Base-by-base conservation (phyloP, 352 stramenopile genomes). In the Phytopythium ostracodes region DNA sequence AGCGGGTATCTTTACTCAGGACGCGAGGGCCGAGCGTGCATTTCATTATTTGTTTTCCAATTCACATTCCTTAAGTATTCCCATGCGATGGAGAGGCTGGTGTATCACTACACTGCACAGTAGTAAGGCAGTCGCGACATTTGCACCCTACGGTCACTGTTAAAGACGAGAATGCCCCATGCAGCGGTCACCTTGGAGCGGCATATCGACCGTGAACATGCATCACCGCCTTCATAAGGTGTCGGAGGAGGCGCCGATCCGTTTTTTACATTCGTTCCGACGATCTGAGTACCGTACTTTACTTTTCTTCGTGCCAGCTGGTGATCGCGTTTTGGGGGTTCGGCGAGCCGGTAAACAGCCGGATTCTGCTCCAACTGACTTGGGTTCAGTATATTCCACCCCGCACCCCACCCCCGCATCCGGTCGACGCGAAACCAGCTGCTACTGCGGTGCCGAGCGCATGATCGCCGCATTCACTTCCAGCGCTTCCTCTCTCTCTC, bases 371-470 rank as follows among this genome's bases (percentile, higher is more conserved):
- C 15, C 8, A 11, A 2, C 11, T 33, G 24, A 52, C 22, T 52
- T 35, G 46, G 14, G 15, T 33, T 17, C 25, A 54, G 25, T 54
- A 54, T 54, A 27, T 6, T 7, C 44, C 14, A 42, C 22, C n/a
- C 2, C 10, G 20, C 1, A 7, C 3, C 33, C 33, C 38, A 44
- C 38, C 43, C 18, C n/a, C 24, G 17, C 47, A 54, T 38, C 25
- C 47, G 47, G 47, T 54, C 47, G 47, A 5, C 47, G 47, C 47
- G 47, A 54, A 54, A 36, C 14, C 47, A 54, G 17, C 47, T 54
- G 47, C 29, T 36, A 2, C 25, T 11, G 27, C 25, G 47, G 27
- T 54, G 47, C 47, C 47, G 25, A 8, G 14, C 44, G 44, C 44
- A n/a, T 8, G 14, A 44, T 20, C 24, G 44, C 36, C 36, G 36